A percentile compares a stretch with the other conserved stretches of the same genome.
These are phyloP conservation scores for Trichoderma orchidacearum DNA, from an alignment of 495 filamentous ascomycete genomes.

Conservation along the genomic window DNA sequence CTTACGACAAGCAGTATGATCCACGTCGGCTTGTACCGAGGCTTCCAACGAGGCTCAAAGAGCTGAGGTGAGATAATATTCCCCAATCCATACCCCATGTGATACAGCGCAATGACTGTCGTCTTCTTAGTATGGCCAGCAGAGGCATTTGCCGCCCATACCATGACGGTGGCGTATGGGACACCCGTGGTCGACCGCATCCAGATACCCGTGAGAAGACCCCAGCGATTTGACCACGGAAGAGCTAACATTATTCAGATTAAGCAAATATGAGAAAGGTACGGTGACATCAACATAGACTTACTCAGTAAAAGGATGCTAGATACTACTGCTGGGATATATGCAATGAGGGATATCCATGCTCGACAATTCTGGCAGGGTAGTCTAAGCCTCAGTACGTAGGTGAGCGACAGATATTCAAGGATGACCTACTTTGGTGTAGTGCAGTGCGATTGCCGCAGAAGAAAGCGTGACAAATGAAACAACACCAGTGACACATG, in stretches of 20 bases:
- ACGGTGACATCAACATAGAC: too few species aligned
- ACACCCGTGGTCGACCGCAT: constrained; percentile 23
- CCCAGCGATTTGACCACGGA: constrained; percentile 26
- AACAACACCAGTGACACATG: constrained; percentile 19
- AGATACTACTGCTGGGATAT: constrained; percentile 15
- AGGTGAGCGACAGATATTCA: neutral
- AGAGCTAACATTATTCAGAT: constrained; percentile 6
- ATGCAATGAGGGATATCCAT: constrained; percentile 21
- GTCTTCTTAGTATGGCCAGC: constrained; percentile 31
- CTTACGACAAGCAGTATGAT: constrained; percentile 26
- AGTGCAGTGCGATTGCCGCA: constrained; percentile 13
- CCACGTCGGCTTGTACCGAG: constrained; percentile 25
- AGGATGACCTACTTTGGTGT: constrained; percentile 10
- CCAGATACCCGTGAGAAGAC: constrained; percentile 23
- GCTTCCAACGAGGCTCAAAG: constrained; percentile 18
- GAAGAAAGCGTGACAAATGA: constrained; percentile 18
- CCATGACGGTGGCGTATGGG: constrained; percentile 27
- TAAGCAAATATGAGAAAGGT: too few species aligned
- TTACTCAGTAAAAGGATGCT: constrained; percentile 17
- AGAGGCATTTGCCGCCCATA: constrained; percentile 16
- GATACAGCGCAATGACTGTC: constrained; percentile 29
- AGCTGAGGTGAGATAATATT: constrained; percentile 20
- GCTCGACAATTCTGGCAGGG: constrained; percentile 15
- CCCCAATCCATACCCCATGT: constrained; percentile 24
- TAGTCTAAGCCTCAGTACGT: too few species aligned